These are phyloP conservation scores for Fulvia fulva DNA, from an alignment of 2,329 filamentous ascomycete species.

Conservation along the genomic window DNA sequence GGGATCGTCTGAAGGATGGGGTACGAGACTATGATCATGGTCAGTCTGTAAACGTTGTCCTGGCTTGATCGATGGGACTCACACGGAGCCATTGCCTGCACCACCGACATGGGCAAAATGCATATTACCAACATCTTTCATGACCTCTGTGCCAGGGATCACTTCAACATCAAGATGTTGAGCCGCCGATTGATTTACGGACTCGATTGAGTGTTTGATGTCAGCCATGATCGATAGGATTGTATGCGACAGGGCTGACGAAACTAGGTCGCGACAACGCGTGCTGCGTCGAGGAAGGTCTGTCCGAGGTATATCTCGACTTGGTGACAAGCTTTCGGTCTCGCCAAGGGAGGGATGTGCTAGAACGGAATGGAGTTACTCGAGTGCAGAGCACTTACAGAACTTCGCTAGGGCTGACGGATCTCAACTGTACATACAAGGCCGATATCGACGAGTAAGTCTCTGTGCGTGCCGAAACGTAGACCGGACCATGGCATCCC, in stretches of 20 bases:
- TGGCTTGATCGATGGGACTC: conserved; percentile 1
- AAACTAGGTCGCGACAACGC: background rate
- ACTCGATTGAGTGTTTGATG: conserved; percentile 1
- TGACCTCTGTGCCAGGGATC: conserved; percentile 30
- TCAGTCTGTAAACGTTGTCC: background rate
- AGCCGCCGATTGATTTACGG: conserved; percentile 15
- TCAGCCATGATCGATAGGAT: conserved; percentile 3
- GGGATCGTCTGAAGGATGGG: conserved; percentile 25
- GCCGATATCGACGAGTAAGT: background rate
- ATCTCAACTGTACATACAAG: background rate
- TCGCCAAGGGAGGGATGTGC: conserved; percentile 1
- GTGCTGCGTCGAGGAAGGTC: background rate
- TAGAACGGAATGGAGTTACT: background rate
- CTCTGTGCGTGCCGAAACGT: background rate
- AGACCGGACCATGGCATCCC: background rate
- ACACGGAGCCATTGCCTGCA: conserved; percentile 26
- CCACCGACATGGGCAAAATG: conserved; percentile 29
- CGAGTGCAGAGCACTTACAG: background rate
- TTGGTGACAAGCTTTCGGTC: background rate
- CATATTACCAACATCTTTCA: conserved; percentile 27
- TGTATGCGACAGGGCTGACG: background rate
- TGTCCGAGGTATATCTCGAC: background rate
- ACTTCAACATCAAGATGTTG: conserved; percentile 27
- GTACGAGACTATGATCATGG: conserved; percentile 23
- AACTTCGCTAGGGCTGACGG: background rate